These are phyloP conservation scores for Aegilops speltoides DNA, from an alignment of 176 grass and related monocot genomes.

Conservation along the genomic window DNA sequence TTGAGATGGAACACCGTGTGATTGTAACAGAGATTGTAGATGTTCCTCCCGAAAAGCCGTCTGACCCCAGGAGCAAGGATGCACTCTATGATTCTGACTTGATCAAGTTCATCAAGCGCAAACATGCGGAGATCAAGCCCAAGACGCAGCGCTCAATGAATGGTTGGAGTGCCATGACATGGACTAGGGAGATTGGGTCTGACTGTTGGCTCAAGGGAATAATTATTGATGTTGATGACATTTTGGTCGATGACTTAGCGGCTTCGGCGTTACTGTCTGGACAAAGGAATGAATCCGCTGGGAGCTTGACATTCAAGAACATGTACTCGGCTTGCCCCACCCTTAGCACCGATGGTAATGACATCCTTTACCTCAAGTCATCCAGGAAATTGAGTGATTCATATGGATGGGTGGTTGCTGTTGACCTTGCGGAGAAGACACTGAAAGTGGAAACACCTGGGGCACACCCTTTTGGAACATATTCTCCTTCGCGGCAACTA, in stretches of 20 bases:
- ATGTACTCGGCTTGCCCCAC: neutral
- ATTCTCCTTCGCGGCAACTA: neutral
- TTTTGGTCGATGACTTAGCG: neutral
- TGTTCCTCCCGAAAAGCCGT: neutral
- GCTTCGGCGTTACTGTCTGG: neutral
- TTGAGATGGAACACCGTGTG: neutral
- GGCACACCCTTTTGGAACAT: neutral
- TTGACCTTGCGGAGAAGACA: neutral
- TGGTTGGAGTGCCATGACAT: neutral
- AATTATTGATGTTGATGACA: neutral
- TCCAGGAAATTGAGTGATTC: neutral
- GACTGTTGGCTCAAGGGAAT: neutral
- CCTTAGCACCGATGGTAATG: neutral
- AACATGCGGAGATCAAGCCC: neutral
- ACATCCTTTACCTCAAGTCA: neutral
- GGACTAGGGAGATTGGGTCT: neutral
- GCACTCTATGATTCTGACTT: neutral
- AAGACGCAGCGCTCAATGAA: neutral
- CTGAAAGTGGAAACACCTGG: neutral
- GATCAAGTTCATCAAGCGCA: neutral
- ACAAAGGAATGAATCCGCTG: too few relatives aligned
- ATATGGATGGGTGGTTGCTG: neutral
- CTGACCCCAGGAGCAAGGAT: neutral
- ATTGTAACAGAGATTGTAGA: neutral
- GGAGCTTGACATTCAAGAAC: neutral